phyloP scores from a whole-genome alignment of 371 early-diverging fungal species.

The Mortierella polycephala region DNA sequence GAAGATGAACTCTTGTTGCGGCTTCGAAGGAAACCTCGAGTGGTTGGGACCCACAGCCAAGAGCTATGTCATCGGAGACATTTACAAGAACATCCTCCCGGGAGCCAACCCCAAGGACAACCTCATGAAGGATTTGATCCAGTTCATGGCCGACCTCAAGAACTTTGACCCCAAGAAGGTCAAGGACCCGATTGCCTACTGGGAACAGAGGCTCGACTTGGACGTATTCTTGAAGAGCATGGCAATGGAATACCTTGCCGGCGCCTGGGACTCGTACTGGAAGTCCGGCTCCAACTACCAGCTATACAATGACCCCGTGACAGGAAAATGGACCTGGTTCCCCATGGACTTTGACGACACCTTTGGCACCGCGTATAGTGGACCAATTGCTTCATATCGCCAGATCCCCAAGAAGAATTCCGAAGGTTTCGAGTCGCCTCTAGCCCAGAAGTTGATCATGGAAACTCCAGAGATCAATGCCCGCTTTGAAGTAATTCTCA shows the following conservation, averaged over 20 bases:
- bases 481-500: conserved; percentile 61
- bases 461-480: conserved; percentile 57
- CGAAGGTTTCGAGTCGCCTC: conserved; percentile 54
- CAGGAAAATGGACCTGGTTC: conserved; percentile 62
- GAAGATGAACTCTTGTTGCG: conserved; percentile 46
- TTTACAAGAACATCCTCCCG: conserved; percentile 41
- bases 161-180: conserved; percentile 38
- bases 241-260: conserved; percentile 50
- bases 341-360: conserved; percentile 66
- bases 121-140: conserved; percentile 45
- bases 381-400: conserved; percentile 53
- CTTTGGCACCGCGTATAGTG: conserved; percentile 38
- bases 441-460: conserved; percentile 52
- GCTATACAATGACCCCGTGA: conserved; percentile 58
- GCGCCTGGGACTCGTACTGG: conserved; percentile 51
- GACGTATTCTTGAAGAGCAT: conserved; percentile 57
- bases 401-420: conserved; percentile 53
- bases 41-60: conserved; percentile 42
- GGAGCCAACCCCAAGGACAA: conserved; percentile 46
- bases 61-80: conserved; percentile 22
- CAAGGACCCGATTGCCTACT: conserved; percentile 42
- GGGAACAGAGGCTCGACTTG: conserved; percentile 58
- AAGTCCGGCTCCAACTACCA: conserved; percentile 59
- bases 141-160: conserved; percentile 56
- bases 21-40: conserved; percentile 31